phyloP scores from a whole-genome alignment of 108 stramenopile genomes.

The Schizochytrium sp. region DNA sequence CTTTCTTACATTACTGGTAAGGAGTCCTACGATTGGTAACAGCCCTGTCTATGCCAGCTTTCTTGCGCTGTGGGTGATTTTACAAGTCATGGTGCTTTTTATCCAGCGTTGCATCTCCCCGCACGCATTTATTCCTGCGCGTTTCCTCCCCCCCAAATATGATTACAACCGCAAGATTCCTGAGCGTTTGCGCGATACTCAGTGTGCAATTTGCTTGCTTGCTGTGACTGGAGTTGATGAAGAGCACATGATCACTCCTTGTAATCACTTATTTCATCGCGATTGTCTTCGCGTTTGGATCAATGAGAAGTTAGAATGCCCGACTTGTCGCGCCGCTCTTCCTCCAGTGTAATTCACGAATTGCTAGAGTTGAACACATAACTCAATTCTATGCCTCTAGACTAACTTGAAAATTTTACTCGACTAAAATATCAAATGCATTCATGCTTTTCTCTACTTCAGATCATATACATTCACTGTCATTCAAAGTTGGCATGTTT shows the following conservation, averaged over 20 bases:
- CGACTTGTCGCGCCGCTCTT: conserved; percentile 81
- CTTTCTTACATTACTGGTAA: conserved; percentile 81
- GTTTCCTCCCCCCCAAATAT: conserved; percentile 90
- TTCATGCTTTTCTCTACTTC: too few relatives aligned
- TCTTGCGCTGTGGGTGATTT: conserved; percentile 84
- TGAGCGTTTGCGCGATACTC: background rate
- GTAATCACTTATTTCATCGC: conserved; percentile 93
- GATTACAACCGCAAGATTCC: conserved; percentile 91
- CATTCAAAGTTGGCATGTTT: too few relatives aligned
- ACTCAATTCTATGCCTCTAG: too few relatives aligned
- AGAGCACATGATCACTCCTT: conserved; percentile 93
- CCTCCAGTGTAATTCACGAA: conserved; percentile 60
- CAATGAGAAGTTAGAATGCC: conserved; percentile 97
- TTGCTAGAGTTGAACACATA: background rate
- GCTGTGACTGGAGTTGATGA: conserved; percentile 17
- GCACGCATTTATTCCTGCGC: conserved; percentile 90
- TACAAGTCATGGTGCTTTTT: conserved; percentile 85
- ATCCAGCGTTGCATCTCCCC: conserved; percentile 86
- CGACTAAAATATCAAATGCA: too few relatives aligned
- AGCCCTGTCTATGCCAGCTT: conserved; percentile 74
- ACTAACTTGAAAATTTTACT: too few relatives aligned
- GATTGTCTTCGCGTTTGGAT: conserved; percentile 94
- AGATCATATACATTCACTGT: too few relatives aligned
- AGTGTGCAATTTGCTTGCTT: background rate
- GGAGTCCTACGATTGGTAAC: conserved; percentile 78